Base-by-base conservation (phyloP, 768 basidiomycete genomes). In the Tricholoma bakamatsutake region DNA sequence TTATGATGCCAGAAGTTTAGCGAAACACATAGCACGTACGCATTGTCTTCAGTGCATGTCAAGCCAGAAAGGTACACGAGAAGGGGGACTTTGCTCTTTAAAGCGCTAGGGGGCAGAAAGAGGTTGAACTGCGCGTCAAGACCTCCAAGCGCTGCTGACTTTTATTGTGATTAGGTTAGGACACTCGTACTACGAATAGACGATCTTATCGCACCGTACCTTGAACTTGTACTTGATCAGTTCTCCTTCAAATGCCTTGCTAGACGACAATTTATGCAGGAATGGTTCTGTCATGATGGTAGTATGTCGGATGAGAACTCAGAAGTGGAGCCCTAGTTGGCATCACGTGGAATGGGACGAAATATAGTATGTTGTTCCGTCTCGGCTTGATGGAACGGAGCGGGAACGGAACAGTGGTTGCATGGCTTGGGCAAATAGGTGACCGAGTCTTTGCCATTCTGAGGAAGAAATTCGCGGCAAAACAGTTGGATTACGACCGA, bases 21-120 rank as follows among this genome's bases (percentile, higher is more conserved):
- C 21, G 12, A 13, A 27, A 13, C n/a, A 4, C 11, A 8, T 27
- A 55, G 33, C 18, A 65, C 80, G 53, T 64, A 90, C 91, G 88
- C 96, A 52, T 90, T 98, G 66, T 99, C 94, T 69, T 97, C 94
- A 8, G 83, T 94, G 71, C 93, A 96, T 4, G 87, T 88, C 53
- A 96, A 69, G 1, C 94, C 96, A 10, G 94, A 85, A 49, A 98
- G 85, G 71, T 94, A 99, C 57, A 90, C 78, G 7, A 99, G 73
- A 2, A 98, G 73, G 0, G 84, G 72, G 59, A 81, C 77, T 63
- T 85, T 81, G 39, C 69, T 66, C 8, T 69, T 68, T 13, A 69
- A 50, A 24, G 81, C 78, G n/a, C 7, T 17, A 10, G 75, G 73
- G 2, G 97, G 96, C 5, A 98, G 64, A 72, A 90, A 99, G 60